Percentiles rank a stretch among this genome's conserved stretches.
Evolutionary conservation across 1,284 basidiomycete species (phyloP).

Genomic region (Apiotrichum porosum): DNA sequence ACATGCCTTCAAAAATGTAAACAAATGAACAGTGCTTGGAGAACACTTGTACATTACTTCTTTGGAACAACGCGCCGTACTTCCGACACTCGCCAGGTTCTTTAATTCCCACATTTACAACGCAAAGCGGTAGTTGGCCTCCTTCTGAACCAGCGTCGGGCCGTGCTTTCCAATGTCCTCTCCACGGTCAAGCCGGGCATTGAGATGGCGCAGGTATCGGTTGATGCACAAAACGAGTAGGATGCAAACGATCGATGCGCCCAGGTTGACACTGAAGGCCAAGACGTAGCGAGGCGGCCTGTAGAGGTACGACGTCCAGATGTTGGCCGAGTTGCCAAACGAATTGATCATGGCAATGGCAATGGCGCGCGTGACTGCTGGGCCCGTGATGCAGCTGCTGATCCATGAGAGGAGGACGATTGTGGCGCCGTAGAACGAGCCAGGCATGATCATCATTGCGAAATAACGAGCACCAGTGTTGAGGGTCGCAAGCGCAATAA

Average conservation of each 20-base stretch:
- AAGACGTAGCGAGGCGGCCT: constrained; percentile 32
- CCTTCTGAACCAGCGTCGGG: constrained; percentile 35
- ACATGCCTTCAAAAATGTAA: too few species aligned
- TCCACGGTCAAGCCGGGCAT: constrained; percentile 40
- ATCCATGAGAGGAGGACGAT: constrained; percentile 47
- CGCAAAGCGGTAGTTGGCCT: constrained; percentile 41
- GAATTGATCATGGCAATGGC: constrained; percentile 46
- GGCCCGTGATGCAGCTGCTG: constrained; percentile 40
- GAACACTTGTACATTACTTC: too few species aligned
- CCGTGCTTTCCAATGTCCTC: constrained; percentile 34
- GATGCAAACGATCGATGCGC: constrained; percentile 35
- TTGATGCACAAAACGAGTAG: constrained; percentile 19
- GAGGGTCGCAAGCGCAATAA: constrained; percentile 30
- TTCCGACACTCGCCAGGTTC: too few species aligned
- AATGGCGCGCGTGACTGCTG: constrained; percentile 44
- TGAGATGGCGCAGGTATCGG: constrained; percentile 39
- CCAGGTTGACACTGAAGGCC: constrained; percentile 45
- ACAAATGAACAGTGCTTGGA: too few species aligned
- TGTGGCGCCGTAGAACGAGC: constrained; percentile 40
- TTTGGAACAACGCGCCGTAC: too few species aligned
- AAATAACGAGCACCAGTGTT: constrained; percentile 35
- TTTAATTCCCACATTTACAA: too few species aligned
- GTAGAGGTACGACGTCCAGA: constrained; percentile 46
- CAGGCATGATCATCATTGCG: constrained; percentile 38
- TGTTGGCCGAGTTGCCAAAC: constrained; percentile 44